phyloP scores from a whole-genome alignment of 257 asterid genomes.

The Ehretia macrophylla region DNA sequence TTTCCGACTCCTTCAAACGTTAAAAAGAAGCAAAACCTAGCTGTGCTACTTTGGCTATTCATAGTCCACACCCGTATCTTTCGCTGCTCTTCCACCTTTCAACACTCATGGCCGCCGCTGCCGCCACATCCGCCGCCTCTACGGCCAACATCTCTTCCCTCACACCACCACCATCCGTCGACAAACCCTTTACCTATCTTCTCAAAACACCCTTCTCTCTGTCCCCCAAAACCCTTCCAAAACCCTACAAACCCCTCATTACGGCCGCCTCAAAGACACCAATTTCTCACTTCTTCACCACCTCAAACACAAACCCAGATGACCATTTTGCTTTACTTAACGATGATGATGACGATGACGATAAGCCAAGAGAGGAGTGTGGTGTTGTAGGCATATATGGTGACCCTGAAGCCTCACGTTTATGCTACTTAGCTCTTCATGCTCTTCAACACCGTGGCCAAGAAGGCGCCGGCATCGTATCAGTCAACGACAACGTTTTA shows the following conservation, averaged over 20 bases:
- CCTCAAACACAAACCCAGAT: conserved; percentile 3
- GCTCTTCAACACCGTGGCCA: conserved; percentile 97
- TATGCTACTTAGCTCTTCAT: conserved; percentile 75
- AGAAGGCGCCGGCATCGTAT: conserved; percentile 90
- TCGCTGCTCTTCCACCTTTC: not conserved
- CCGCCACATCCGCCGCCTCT: not conserved
- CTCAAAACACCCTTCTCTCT: not conserved
- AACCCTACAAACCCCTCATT: conserved; percentile 28
- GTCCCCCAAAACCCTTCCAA: conserved; percentile 31
- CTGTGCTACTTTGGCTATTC: conserved; percentile 35
- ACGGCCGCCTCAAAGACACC: conserved; percentile 41
- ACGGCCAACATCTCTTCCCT: conserved; percentile 4
- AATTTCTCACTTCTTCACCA: conserved; percentile 33
- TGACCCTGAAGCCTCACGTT: conserved; percentile 88
- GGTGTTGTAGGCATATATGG: conserved; percentile 94
- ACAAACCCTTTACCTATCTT: conserved; percentile 1
- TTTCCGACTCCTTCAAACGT: not conserved
- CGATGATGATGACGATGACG: conserved; percentile 33
- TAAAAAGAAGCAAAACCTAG: conserved; percentile 34
- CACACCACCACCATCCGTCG: conserved; percentile 11
- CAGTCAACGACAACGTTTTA: conserved; percentile 58
- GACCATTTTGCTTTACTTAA: not conserved
- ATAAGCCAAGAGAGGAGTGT: conserved; percentile 86
- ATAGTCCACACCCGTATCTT: conserved; percentile 17
- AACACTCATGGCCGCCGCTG: conserved; percentile 31